These are phyloP conservation scores for Neofusicoccum kwambonambiense DNA, from an alignment of 2,329 filamentous ascomycete species.

Conservation along the genomic window DNA sequence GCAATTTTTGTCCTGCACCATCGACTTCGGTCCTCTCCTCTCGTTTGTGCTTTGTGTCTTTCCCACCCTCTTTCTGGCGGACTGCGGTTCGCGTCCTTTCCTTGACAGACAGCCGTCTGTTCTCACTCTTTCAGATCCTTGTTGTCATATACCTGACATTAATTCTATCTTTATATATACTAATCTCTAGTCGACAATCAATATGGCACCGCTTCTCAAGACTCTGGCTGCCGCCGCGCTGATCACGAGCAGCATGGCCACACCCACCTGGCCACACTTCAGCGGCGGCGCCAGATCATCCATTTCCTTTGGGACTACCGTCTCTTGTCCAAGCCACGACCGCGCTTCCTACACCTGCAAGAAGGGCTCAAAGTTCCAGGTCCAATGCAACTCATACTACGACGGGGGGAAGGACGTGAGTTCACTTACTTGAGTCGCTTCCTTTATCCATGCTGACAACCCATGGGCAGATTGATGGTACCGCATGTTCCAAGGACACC, in stretches of 20 bases:
- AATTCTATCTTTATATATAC: neutral
- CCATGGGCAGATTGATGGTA: neutral
- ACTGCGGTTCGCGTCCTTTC: constrained; percentile 2
- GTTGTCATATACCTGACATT: neutral
- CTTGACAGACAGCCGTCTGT: neutral
- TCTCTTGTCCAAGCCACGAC: neutral
- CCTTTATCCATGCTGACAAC: neutral
- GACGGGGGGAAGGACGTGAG: neutral
- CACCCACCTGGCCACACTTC: neutral
- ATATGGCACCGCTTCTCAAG: neutral
- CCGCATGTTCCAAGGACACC: neutral
- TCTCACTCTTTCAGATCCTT: neutral
- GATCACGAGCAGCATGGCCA: neutral
- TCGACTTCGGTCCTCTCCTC: neutral
- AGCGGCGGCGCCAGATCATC: neutral
- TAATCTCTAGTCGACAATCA: neutral
- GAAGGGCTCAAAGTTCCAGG: neutral
- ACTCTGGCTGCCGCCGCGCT: neutral
- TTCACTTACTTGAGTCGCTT: neutral
- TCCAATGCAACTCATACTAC: neutral
- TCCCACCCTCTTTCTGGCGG: neutral
- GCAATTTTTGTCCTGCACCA: neutral
- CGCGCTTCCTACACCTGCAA: neutral
- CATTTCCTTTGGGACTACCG: neutral
- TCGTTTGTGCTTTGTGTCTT: neutral